A percentile compares a stretch with the other conserved stretches of the same genome.
These are phyloP conservation scores for Colletotrichum limetticola DNA, from an alignment of 2,329 filamentous ascomycete genomes.

Conservation along the genomic window DNA sequence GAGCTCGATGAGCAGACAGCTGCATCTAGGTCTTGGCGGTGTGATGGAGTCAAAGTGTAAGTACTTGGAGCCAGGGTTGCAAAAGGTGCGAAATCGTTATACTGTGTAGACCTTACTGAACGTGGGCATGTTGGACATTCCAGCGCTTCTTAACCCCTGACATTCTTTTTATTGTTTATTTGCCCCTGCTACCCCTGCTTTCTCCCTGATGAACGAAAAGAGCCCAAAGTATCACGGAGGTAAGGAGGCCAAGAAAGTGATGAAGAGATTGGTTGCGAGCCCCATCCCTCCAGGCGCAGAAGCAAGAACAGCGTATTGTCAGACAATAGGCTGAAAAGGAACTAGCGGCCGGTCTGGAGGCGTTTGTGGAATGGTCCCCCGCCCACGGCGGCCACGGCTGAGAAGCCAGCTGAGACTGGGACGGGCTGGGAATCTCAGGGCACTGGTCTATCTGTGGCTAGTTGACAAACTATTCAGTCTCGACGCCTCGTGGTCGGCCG, in stretches of 20 bases:
- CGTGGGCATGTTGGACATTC: background rate
- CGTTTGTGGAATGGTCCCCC: background rate
- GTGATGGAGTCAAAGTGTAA: background rate
- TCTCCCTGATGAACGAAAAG: slow-evolving; percentile 2
- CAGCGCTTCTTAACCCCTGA: slow-evolving; percentile 4
- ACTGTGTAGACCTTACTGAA: background rate
- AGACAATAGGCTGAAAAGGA: background rate
- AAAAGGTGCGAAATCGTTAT: background rate
- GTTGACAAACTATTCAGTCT: slow-evolving; percentile 1
- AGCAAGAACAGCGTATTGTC: background rate
- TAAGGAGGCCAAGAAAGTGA: background rate
- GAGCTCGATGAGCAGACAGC: background rate
- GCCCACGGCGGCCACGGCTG: background rate
- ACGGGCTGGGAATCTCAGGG: background rate
- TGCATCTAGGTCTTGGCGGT: slow-evolving; percentile 5
- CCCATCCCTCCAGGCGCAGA: slow-evolving; percentile 11
- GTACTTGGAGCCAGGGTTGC: background rate
- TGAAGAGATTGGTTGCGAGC: slow-evolving; percentile 1
- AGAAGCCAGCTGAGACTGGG: slow-evolving; percentile 20
- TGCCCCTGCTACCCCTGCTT: background rate
- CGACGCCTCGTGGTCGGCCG: slow-evolving; percentile 10
- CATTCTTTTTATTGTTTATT: background rate
- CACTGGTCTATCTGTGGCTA: background rate
- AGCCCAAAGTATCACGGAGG: background rate
- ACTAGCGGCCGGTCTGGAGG: slow-evolving; percentile 3